Base-by-base conservation (phyloP, 2,329 filamentous ascomycete species). In the Cyanodermella asteris region DNA sequence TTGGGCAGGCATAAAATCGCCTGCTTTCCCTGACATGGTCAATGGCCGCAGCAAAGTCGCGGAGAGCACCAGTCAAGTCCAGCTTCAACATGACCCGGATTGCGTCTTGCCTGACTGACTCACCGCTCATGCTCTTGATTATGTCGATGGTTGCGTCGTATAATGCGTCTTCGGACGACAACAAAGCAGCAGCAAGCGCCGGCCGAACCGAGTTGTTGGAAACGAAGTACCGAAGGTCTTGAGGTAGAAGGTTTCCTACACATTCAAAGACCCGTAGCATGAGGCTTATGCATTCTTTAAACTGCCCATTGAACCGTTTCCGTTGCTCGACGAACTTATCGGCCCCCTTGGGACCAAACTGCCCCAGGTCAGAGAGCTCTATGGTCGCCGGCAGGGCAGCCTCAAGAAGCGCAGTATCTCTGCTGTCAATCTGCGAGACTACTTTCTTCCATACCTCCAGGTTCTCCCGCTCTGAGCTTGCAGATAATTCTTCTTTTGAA, bases 111-210 rank as follows among this genome's bases (percentile, higher is more conserved):
- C 67, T 55, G 31, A 56, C 60, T 26, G 61, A 60, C 44, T 90
- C 68, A 6, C 64, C 64, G 18, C 77, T 87, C 38, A 84, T 65
- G 18, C 68, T 68, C 46, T 91, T 91, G 34, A 94, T 62, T 15
- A 94, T 54, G 35, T 81, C 74, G 5, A 82, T 64, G 1, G 76
- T 72, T 10, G 77, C 73, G 42, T 82, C 72, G 32, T 78, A 80
- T 17, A 87, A 71, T 29, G 70, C 62, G 28, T 74, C 57, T 36
- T 90, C 72, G 10, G 78, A 76, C 21, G 81, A 81, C 28, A 93
- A 69, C 5, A 93, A 64, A 11, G 78, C 62, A 4, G 73, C 72
- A 22, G 91, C 67, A 20, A 91, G 60, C 18, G 76, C 31, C 13
- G 28, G n/a, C n/a, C n/a, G n/a, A n/a, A n/a, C n/a, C n/a, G n/a